Conservation (phyloP, 169 alveolate genomes). For the Prorocentrum cordatum region DNA sequence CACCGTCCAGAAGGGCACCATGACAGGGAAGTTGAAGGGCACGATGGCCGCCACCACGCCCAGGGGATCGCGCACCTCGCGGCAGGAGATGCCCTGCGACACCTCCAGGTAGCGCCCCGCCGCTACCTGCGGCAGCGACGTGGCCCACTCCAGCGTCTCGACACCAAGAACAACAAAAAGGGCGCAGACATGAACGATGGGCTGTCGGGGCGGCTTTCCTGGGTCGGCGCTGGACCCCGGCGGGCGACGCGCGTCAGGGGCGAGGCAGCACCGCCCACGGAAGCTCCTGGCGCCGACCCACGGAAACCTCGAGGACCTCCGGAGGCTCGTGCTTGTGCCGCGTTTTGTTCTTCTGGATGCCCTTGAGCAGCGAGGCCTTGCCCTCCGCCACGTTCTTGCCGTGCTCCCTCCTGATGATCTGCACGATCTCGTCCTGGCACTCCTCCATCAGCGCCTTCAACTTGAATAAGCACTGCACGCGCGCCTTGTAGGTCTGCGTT, state of each 20-base stretch:
- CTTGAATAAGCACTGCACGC: background rate
- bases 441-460: background rate
- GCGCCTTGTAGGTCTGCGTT: background rate
- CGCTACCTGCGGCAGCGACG: background rate
- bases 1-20: constrained; percentile 22
- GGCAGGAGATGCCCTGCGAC: background rate
- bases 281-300: background rate
- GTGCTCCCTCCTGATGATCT: background rate
- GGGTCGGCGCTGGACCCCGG: background rate
- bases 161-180: background rate
- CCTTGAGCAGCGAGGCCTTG: background rate
- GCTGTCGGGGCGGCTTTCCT: no score
- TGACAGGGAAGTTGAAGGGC: constrained; percentile 60
- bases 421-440: background rate
- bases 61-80: constrained; percentile 7
- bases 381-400: background rate
- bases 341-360: background rate
- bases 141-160: background rate
- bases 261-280: background rate
- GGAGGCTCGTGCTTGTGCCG: background rate
- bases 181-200: background rate
- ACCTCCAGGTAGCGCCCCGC: background rate
- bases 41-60: constrained; percentile 66
- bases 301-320: background rate
- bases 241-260: background rate